phyloP scores from a whole-genome alignment of 2,329 filamentous ascomycete genomes.

The Harringtonia lauricola region DNA sequence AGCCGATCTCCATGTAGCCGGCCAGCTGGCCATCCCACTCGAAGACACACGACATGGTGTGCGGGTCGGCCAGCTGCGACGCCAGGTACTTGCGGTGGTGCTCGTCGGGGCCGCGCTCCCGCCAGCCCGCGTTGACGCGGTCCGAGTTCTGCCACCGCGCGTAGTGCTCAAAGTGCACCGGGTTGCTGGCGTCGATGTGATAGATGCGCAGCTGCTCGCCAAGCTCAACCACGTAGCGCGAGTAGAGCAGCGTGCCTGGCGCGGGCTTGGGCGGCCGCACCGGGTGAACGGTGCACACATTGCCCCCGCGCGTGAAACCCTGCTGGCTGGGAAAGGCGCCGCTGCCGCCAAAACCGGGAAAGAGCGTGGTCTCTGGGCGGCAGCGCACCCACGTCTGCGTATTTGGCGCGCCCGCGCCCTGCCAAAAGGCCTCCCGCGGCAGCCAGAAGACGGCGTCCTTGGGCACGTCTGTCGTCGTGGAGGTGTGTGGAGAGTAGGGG shows the following conservation, averaged over 20 bases:
- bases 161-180: slow-evolving; percentile 52
- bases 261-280: slow-evolving; percentile 60
- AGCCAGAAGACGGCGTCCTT: slow-evolving; percentile 9
- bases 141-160: slow-evolving; percentile 70
- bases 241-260: slow-evolving; percentile 62
- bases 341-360: slow-evolving; percentile 18
- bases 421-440: slow-evolving; percentile 13
- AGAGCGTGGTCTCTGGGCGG: slow-evolving; percentile 46
- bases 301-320: slow-evolving; percentile 25
- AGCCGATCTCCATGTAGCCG: slow-evolving; percentile 74
- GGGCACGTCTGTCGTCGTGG: slow-evolving; percentile 4
- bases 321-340: slow-evolving; percentile 27
- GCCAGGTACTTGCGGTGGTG: slow-evolving; percentile 63
- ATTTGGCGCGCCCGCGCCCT: slow-evolving; percentile 37
- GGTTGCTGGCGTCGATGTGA: slow-evolving; percentile 50
- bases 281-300: slow-evolving; percentile 38
- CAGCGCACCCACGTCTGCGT: slow-evolving; percentile 40
- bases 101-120: slow-evolving; percentile 64
- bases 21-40: slow-evolving; percentile 61
- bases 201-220: slow-evolving; percentile 64
- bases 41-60: slow-evolving; percentile 59
- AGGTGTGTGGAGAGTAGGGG: slow-evolving; percentile 4
- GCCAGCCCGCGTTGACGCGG: slow-evolving; percentile 70
- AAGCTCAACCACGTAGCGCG: slow-evolving; percentile 66
- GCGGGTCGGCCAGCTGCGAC: slow-evolving; percentile 58